phyloP scores from a whole-genome alignment of 495 filamentous ascomycete genomes.

The Clohesyomyces aquaticus region DNA sequence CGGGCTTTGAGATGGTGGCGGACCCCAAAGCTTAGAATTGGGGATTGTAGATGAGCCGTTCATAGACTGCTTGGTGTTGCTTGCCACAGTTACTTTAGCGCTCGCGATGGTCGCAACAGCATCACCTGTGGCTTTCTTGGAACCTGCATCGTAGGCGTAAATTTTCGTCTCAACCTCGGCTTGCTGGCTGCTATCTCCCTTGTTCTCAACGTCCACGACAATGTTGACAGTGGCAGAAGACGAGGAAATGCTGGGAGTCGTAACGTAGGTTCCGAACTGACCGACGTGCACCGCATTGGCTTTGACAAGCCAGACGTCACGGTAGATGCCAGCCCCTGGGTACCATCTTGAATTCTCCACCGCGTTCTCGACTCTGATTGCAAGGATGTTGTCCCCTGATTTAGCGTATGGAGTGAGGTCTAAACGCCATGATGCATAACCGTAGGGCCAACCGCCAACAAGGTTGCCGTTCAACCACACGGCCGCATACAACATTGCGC shows the following conservation, averaged over 20 bases:
- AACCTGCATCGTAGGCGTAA: constrained; percentile 2
- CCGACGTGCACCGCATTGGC: constrained; percentile 49
- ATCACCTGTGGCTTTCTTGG: too few species aligned
- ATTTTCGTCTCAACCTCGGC: constrained; percentile 16
- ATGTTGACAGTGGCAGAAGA: constrained; percentile 50
- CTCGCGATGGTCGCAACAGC: constrained; percentile 3
- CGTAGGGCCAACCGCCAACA: constrained; percentile 4
- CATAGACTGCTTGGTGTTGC: constrained; percentile 41
- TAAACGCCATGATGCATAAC: neutral
- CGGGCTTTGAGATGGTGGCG: constrained; percentile 50
- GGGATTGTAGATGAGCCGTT: constrained; percentile 45
- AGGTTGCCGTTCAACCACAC: constrained; percentile 1
- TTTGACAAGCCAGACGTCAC: constrained; percentile 56
- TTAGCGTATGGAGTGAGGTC: neutral
- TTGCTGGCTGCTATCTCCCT: constrained; percentile 28
- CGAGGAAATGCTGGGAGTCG: constrained; percentile 47
- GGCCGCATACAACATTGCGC: constrained; percentile 2
- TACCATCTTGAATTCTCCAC: constrained; percentile 48
- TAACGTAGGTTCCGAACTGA: constrained; percentile 53
- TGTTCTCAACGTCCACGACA: constrained; percentile 50
- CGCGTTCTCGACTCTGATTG: neutral
- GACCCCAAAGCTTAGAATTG: constrained; percentile 54
- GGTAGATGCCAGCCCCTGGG: constrained; percentile 56
- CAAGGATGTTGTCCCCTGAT: neutral
- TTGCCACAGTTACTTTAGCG: constrained; percentile 38